These are phyloP conservation scores for Penicillium sp. DNA, from an alignment of 2,329 filamentous ascomycete species.

Conservation along the genomic window DNA sequence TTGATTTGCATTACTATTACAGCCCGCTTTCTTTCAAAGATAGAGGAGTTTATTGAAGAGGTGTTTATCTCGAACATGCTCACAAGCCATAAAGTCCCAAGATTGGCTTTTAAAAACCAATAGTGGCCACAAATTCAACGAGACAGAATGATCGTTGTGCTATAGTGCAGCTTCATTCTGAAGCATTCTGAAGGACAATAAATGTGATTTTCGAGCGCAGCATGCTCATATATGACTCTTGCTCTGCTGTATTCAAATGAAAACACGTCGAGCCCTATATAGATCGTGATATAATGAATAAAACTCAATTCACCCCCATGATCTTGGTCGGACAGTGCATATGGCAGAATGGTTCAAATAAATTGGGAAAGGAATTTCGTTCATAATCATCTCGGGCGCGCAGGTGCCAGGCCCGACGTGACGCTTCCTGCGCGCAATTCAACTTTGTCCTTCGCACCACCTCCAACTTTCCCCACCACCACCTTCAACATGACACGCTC, in stretches of 20 bases:
- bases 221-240: not conserved
- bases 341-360: not conserved
- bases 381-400: constrained; percentile 16
- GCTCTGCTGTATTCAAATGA: not conserved
- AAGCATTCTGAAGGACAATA: not conserved
- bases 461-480: constrained; percentile 7
- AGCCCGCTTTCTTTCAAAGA: not conserved
- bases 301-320: not conserved
- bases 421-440: constrained; percentile 22
- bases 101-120: not conserved
- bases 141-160: not conserved
- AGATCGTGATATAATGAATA: not conserved
- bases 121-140: not conserved
- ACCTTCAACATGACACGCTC: constrained; percentile 48
- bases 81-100: not conserved
- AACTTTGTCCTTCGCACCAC: constrained; percentile 32
- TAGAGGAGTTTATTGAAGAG: not conserved
- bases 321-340: not conserved
- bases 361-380: constrained; percentile 6
- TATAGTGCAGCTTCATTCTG: not conserved
- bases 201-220: no score
- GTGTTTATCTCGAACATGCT: not conserved
- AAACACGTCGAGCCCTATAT: not conserved
- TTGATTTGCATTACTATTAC: no score
- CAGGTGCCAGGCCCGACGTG: constrained; percentile 12